Evolutionary conservation across 805 yeast genomes (phyloP).

Genomic region (Tetrapisispora taiwanensis): DNA sequence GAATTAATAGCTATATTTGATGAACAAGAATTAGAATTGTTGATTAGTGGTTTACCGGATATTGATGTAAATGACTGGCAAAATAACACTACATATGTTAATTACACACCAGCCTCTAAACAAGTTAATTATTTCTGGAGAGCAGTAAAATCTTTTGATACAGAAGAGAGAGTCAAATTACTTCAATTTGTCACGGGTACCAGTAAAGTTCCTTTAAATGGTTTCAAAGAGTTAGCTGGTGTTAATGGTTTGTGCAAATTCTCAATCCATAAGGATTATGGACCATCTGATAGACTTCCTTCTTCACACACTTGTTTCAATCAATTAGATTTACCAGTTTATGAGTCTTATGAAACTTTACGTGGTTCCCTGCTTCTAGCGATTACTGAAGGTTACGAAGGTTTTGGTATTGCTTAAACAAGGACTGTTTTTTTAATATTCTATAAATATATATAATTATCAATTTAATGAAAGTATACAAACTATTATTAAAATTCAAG

Average conservation of each 20-base stretch:
- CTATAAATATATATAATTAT: too few species aligned
- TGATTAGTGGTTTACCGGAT: conserved; percentile 91
- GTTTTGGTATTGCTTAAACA: conserved; percentile 55
- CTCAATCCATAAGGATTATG: conserved; percentile 82
- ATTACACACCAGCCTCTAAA: conserved; percentile 71
- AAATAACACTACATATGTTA: conserved; percentile 67
- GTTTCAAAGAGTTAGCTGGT: conserved; percentile 83
- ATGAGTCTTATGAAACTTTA: conserved; percentile 77
- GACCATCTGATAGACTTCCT: conserved; percentile 77
- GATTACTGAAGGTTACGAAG: conserved; percentile 89
- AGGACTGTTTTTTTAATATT: too few species aligned
- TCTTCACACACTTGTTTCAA: conserved; percentile 96
- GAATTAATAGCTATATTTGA: conserved; percentile 80
- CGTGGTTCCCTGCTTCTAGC: conserved; percentile 76
- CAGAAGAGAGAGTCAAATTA: conserved; percentile 87
- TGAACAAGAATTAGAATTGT: conserved; percentile 87
- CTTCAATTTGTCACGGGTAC: conserved; percentile 97
- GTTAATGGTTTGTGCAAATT: conserved; percentile 79
- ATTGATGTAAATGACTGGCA: conserved; percentile 96
- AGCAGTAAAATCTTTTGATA: conserved; percentile 88
- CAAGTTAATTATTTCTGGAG: conserved; percentile 98
- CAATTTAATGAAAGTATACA: too few species aligned
- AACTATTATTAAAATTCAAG: too few species aligned
- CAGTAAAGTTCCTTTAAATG: conserved; percentile 88
- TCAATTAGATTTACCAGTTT: conserved; percentile 88